phyloP scores from a whole-genome alignment of 2,329 filamentous ascomycete genomes.

The Fusarium sp. region DNA sequence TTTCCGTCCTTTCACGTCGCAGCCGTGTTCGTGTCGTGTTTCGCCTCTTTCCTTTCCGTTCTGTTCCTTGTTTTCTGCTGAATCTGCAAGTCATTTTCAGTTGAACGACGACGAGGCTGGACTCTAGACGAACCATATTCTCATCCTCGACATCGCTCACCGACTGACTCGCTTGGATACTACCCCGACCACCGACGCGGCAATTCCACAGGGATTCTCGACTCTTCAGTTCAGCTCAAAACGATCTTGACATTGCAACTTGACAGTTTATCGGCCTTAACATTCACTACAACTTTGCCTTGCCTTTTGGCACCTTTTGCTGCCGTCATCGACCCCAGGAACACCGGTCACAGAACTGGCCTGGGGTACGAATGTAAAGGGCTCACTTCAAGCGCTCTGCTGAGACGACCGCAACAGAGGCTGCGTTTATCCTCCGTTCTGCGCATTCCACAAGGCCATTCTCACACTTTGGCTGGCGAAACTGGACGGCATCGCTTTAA shows the following conservation, averaged over 20 bases:
- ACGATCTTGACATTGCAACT: background rate
- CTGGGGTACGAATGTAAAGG: slow-evolving; percentile 44
- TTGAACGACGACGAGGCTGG: background rate
- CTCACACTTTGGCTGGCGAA: slow-evolving; percentile 7
- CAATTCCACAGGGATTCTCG: slow-evolving; percentile 1
- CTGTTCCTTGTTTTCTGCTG: background rate
- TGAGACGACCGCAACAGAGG: slow-evolving; percentile 26
- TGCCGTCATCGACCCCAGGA: slow-evolving; percentile 41
- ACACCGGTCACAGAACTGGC: slow-evolving; percentile 44
- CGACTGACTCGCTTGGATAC: slow-evolving; percentile 12
- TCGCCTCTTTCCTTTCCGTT: slow-evolving; percentile 12
- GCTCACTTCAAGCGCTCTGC: slow-evolving; percentile 25
- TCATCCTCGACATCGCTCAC: slow-evolving; percentile 3
- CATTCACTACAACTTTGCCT: slow-evolving; percentile 4
- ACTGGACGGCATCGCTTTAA: slow-evolving; percentile 7
- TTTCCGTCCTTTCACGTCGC: slow-evolving; percentile 40
- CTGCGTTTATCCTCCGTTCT: slow-evolving; percentile 3
- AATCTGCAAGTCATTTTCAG: background rate
- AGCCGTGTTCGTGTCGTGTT: slow-evolving; percentile 36
- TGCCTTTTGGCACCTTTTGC: slow-evolving; percentile 25
- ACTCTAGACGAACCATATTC: background rate
- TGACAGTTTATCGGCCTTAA: slow-evolving; percentile 2
- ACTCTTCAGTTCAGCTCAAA: background rate
- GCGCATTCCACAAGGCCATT: slow-evolving; percentile 7
- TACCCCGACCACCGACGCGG: slow-evolving; percentile 7